A percentile compares a stretch with the other conserved stretches of the same genome.
Conservation (phyloP, 176 grass and related monocot genomes). For the Cenchrus purpureus region DNA sequence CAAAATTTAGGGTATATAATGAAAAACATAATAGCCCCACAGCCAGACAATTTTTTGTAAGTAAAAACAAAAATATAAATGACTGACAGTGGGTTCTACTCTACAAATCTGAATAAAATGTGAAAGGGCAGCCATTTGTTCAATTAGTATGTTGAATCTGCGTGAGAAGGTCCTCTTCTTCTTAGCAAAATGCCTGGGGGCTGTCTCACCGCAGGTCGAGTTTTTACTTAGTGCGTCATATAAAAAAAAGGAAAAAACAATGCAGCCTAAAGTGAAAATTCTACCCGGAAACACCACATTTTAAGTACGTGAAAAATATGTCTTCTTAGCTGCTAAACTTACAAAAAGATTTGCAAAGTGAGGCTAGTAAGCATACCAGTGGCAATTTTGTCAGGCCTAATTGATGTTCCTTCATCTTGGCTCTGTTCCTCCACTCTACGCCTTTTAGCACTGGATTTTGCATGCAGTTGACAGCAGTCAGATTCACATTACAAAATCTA, state of each 20-base stretch:
- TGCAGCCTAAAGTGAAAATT: not conserved
- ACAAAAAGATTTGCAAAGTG: slow-evolving; percentile 16
- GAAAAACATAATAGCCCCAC: not conserved
- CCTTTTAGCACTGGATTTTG: slow-evolving; percentile 60
- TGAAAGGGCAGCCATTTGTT: not conserved
- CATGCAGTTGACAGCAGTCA: slow-evolving; percentile 32
- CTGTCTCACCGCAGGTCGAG: too few species aligned
- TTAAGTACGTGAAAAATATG: not conserved
- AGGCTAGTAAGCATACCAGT: slow-evolving; percentile 50
- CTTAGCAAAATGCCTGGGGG: too few species aligned
- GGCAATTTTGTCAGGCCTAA: slow-evolving; percentile 24
- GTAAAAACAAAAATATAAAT: slow-evolving; percentile 12
- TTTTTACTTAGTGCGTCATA: too few species aligned
- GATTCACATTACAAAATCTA: slow-evolving; percentile 25
- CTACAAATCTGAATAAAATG: not conserved
- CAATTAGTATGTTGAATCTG: not conserved
- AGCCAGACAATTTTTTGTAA: not conserved
- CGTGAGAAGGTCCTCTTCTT: too few species aligned
- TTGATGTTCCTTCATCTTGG: slow-evolving; percentile 35
- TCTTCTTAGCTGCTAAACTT: not conserved
- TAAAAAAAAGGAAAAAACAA: not conserved
- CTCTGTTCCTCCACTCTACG: slow-evolving; percentile 47
- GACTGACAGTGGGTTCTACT: slow-evolving; percentile 5
- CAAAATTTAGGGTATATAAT: not conserved
- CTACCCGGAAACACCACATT: not conserved